Evolutionary conservation across 257 asterid genomes (phyloP), one percentile per base, ranked within the genome.

Genomic region (Scutellaria barbata): DNA sequence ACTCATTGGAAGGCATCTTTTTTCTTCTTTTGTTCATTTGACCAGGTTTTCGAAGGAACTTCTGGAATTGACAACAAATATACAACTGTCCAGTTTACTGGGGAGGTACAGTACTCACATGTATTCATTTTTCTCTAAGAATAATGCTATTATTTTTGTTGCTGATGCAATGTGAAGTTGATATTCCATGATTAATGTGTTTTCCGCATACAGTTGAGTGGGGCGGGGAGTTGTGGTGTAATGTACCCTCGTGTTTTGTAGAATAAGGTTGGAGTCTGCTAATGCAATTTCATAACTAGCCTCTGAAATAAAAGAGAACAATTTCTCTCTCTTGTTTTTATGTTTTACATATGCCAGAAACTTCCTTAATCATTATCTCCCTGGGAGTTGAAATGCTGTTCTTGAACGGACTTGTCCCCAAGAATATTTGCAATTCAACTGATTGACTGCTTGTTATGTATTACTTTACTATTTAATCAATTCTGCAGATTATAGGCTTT

Each of bases 61-160:
- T 92, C 98, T 66, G 98, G 98, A 81, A 92, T 92, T 52, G 98
- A 92, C 85, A 92, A 88, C 86, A 92, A 92, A 77, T 92, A 83
- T 77, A 92, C 98, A 39, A 92, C 96, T 3, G 98, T 92, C 74
- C 98, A 92, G 86, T 92, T 92, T 83, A 92, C 98, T 0, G 97
- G 98, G 80, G 98, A 92, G 96, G 97, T 90, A 86, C 59, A 48
- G 37, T 70, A 66, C 60, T 40, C 18, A 58, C 18, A 42, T 74
- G 13, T 8, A 11, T 45, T 48, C n/a, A 18, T 16, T 54, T 68
- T 71, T 57, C 74, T 50, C 8, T 37, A 14, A 37, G 47, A 73
- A 71, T 63, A 60, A 47, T 60, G 79, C 54, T 75, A n/a, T 58
- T 13, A 10, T 35, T 67, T 63, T 35, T 39, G 42, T 56, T 14